Percentiles rank a stretch among this genome's conserved stretches.
These are phyloP conservation scores for Boletus pseudopeckii DNA, from an alignment of 768 basidiomycete species.

Conservation along the genomic window DNA sequence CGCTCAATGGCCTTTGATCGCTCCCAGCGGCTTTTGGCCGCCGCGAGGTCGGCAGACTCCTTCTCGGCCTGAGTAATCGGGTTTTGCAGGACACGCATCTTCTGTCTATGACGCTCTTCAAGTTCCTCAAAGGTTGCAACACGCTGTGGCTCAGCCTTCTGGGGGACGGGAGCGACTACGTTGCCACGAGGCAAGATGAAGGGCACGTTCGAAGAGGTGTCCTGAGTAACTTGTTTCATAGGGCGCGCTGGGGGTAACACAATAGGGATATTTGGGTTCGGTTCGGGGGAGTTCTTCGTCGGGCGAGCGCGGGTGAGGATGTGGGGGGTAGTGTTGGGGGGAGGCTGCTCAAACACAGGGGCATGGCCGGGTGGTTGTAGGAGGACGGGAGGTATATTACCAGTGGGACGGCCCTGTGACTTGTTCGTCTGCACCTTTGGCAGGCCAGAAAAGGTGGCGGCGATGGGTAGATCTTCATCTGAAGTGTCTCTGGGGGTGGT, in stretches of 20 bases:
- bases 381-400: slow-evolving; percentile 27
- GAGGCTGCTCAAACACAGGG: slow-evolving; percentile 24
- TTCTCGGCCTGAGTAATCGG: slow-evolving; percentile 80
- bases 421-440: slow-evolving; percentile 18
- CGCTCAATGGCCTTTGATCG: slow-evolving; percentile 69
- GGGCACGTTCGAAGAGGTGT: slow-evolving; percentile 36
- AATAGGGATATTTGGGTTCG: slow-evolving; percentile 28
- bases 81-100: slow-evolving; percentile 76
- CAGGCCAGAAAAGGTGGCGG: slow-evolving; percentile 14
- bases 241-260: slow-evolving; percentile 29
- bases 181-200: slow-evolving; percentile 46
- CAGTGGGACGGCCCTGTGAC: slow-evolving; percentile 15
- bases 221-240: slow-evolving; percentile 35
- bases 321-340: slow-evolving; percentile 15
- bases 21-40: slow-evolving; percentile 84
- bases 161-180: slow-evolving; percentile 41
- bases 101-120: slow-evolving; percentile 79
- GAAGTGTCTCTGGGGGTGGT: slow-evolving; percentile 32
- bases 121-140: slow-evolving; percentile 85
- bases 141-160: slow-evolving; percentile 47
- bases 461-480: slow-evolving; percentile 35
- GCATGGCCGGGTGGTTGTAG: slow-evolving; percentile 31
- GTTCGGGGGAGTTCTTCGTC: slow-evolving; percentile 16
- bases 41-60: slow-evolving; percentile 69
- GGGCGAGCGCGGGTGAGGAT: slow-evolving; percentile 24